These are phyloP conservation scores for Iris pallida DNA, from an alignment of 116 monocot species.

Conservation along the genomic window DNA sequence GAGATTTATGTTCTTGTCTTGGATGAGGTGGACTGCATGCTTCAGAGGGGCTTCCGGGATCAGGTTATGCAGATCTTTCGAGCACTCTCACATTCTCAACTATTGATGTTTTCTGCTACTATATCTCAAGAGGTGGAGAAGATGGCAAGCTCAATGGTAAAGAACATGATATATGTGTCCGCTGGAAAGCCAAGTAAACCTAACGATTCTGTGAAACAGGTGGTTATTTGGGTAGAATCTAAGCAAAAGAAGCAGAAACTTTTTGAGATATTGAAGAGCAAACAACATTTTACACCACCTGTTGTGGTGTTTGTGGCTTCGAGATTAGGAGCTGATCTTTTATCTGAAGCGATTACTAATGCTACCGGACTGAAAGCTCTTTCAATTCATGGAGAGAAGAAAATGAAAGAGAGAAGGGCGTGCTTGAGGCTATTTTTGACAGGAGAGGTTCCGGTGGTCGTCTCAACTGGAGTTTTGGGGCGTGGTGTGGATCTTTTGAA, in stretches of 20 bases:
- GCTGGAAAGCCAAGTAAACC: constrained; percentile 45
- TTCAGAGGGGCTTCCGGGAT: constrained; percentile 70
- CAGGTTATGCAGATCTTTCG: constrained; percentile 80
- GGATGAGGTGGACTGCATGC: constrained; percentile 89
- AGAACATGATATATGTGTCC: constrained; percentile 42
- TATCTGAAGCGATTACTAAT: constrained; percentile 61
- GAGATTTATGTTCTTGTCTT: constrained; percentile 57
- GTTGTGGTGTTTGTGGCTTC: constrained; percentile 75
- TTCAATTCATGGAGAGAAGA: constrained; percentile 84
- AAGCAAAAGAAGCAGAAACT: constrained; percentile 83
- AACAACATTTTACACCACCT: constrained; percentile 74
- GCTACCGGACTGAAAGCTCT: constrained; percentile 61
- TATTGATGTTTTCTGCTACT: constrained; percentile 84
- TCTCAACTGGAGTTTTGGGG: constrained; percentile 75
- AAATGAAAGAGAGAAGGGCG: constrained; percentile 88
- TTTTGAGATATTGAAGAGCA: constrained; percentile 73
- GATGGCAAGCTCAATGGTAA: constrained; percentile 47
- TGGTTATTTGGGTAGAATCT: constrained; percentile 85
- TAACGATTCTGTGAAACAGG: constrained; percentile 57
- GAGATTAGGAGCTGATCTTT: constrained; percentile 76
- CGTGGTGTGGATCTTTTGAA: constrained; percentile 71
- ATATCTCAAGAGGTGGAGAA: constrained; percentile 58
- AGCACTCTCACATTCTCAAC: constrained; percentile 64
- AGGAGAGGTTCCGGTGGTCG: constrained; percentile 68
- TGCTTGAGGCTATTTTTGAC: constrained; percentile 57